Base-by-base conservation (phyloP, 2,329 filamentous ascomycete species). In the Trichophyton verrucosum region DNA sequence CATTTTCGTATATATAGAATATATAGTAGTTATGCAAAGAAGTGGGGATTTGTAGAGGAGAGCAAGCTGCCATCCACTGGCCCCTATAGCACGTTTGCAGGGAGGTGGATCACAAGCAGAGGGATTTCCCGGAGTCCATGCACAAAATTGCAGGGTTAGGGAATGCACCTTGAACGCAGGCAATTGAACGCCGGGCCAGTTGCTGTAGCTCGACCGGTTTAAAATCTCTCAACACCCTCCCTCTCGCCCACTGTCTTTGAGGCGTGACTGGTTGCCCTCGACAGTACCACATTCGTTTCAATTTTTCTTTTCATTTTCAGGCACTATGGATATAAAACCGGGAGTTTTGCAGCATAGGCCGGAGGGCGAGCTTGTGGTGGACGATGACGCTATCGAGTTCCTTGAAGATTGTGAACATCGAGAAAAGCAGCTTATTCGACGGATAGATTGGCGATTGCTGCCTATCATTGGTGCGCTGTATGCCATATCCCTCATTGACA, bases 401-500 rank as follows among this genome's bases (percentile, higher is more conserved):
- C 13, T 56, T 30, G 59, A 46, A n/a, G 59, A 58, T 13, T 33
- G 36, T 13, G 11, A 42, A 36, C 27, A 38, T 11, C 55, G 59
- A n/a, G 73, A 77, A 65, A 72, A 70, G 61, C 70, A 72, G 57
- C 67, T 77, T 47, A 68, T 71, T 6, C 66, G 68, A 4, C 71
- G 69, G 30, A 77, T 94, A 66, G 89, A 95, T 72, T 76, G 78
- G 44, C 82, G 85, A 1, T 75, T 88, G 2, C 81, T 87, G 53
- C 69, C 80, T 2, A 84, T 81, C 1, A 80, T 84, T 2, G 85
- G 85, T 17, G 70, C 80, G 64, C 80, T 90, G 75, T 91, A 91
- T 73, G 89, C 86, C 69, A 79, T 89, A 66, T 86, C 82, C 64
- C 75, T 92, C 60, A 88, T 92, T 82, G 89, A 94, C 69, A 79